Conservation (phyloP, 1,284 basidiomycete genomes). For the Agroathelia rolfsii region DNA sequence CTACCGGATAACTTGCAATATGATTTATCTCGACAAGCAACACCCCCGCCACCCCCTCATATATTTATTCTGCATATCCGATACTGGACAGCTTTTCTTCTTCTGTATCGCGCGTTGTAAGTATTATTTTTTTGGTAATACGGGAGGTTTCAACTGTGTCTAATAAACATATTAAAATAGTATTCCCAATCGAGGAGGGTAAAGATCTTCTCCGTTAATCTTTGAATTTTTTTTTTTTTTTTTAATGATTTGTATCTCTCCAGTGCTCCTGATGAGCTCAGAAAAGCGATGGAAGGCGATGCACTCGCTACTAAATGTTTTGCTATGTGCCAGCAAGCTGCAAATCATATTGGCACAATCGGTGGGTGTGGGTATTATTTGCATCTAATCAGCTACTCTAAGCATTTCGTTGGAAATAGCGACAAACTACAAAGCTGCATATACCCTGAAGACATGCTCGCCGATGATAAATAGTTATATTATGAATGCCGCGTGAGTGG, state of each 20-base stretch:
- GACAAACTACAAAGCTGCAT: constrained; percentile 48
- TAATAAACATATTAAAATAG: constrained; percentile 22
- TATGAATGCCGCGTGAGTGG: constrained; percentile 62
- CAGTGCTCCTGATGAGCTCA: constrained; percentile 22
- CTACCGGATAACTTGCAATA: constrained; percentile 60
- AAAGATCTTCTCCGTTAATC: constrained; percentile 13
- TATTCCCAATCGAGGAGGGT: constrained; percentile 63
- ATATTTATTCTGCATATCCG: constrained; percentile 67
- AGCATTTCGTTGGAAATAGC: constrained; percentile 28
- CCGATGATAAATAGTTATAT: constrained; percentile 70
- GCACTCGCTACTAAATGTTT: constrained; percentile 48
- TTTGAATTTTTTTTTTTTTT: constrained; percentile 1
- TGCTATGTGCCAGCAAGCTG: constrained; percentile 68
- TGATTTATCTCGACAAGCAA: constrained; percentile 41
- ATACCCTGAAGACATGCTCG: constrained; percentile 52
- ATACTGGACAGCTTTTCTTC: constrained; percentile 69
- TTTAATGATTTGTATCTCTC: constrained; percentile 6
- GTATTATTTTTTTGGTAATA: constrained; percentile 20
- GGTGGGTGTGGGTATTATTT: constrained; percentile 28
- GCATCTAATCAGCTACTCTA: constrained; percentile 1
- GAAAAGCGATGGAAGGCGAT: constrained; percentile 17
- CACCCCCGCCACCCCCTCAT: constrained; percentile 48
- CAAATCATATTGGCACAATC: constrained; percentile 63
- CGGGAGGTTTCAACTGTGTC: constrained; percentile 7
- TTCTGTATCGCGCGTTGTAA: constrained; percentile 77